These are phyloP conservation scores for Neodidymelliopsis sp. DNA, from an alignment of 2,329 filamentous ascomycete species.

Conservation along the genomic window DNA sequence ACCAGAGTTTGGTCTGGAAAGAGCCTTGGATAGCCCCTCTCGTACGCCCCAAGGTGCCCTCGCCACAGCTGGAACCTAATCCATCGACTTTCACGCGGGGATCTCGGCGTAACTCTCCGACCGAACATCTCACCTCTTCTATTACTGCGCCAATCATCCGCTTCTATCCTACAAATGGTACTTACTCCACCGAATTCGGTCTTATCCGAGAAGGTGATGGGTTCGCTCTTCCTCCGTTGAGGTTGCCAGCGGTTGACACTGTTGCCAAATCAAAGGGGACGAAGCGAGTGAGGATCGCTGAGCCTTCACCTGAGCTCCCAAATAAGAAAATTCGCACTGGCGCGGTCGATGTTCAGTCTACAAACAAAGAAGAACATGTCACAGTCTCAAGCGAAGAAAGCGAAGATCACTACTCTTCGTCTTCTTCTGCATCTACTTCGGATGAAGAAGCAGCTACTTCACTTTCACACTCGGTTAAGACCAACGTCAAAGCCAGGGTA, in stretches of 20 bases:
- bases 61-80: background rate
- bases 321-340: constrained; percentile 24
- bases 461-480: constrained; percentile 5
- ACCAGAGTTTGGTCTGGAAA: background rate
- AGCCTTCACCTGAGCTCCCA: constrained; percentile 13
- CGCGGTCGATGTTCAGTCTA: background rate
- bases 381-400: constrained; percentile 18
- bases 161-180: constrained; percentile 53
- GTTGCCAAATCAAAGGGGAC: constrained; percentile 12
- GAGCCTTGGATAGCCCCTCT: background rate
- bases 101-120: background rate
- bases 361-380: background rate
- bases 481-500: background rate
- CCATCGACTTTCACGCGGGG: background rate
- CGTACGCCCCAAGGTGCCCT: background rate
- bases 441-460: constrained; percentile 22
- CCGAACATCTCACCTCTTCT: background rate
- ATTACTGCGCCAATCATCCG: constrained; percentile 30
- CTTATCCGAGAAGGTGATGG: background rate
- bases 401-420: constrained; percentile 9
- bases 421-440: constrained; percentile 10
- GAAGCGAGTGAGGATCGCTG: constrained; percentile 33
- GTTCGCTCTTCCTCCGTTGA: constrained; percentile 11
- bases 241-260: background rate
- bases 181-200: constrained; percentile 54